phyloP scores from a whole-genome alignment of 208 protist species.

The Borovskyia barvae region DNA sequence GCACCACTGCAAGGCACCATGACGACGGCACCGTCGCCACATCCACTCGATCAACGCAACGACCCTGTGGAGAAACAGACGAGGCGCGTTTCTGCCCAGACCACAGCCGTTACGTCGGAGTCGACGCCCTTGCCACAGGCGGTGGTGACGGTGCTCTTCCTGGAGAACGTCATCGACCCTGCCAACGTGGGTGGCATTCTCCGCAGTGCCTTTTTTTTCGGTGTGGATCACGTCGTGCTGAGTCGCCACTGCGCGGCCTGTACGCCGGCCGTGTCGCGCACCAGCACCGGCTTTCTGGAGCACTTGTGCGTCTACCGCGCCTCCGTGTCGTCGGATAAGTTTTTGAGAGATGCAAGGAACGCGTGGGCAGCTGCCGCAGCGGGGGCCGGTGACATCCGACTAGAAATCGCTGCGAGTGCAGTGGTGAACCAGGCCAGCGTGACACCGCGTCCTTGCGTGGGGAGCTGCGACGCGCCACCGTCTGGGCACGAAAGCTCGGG shows the following conservation, averaged over 20 bases:
- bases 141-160: slow-evolving; percentile 37
- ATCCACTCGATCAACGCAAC: too few species aligned
- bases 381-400: not conserved
- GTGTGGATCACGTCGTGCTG: slow-evolving; percentile 60
- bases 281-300: slow-evolving; percentile 77
- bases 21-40: too few species aligned
- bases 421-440: too few species aligned
- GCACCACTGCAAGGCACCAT: too few species aligned
- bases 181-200: slow-evolving; percentile 75
- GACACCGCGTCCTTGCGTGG: too few species aligned
- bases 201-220: slow-evolving; percentile 72
- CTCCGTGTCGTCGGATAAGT: slow-evolving; percentile 30
- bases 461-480: too few species aligned
- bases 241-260: slow-evolving; percentile 60
- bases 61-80: not conserved
- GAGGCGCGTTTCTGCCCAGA: not conserved
- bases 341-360: slow-evolving; percentile 24
- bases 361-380: not conserved
- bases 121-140: not conserved
- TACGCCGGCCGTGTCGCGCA: slow-evolving; percentile 62
- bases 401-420: slow-evolving; percentile 24
- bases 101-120: not conserved
- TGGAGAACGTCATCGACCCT: slow-evolving; percentile 80
- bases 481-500: too few species aligned
- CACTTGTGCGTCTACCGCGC: slow-evolving; percentile 52